These are phyloP conservation scores for Acanthamoeba healyi DNA, from an alignment of 208 protist genomes.

Conservation along the genomic window DNA sequence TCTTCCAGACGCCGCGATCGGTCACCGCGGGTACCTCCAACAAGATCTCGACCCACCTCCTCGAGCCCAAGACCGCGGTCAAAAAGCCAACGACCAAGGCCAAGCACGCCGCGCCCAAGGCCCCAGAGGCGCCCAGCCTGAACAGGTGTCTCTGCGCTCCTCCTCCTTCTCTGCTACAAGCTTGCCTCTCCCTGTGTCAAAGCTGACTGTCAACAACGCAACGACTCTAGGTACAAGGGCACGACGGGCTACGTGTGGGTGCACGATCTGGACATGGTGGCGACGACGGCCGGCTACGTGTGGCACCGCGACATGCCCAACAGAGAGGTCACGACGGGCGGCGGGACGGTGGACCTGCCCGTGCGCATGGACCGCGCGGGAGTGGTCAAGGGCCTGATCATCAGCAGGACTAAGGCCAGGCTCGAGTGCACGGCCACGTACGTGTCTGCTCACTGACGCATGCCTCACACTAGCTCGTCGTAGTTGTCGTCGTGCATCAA, in stretches of 20 bases:
- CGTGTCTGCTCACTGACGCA: too few relatives aligned
- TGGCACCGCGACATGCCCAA: constrained; percentile 9
- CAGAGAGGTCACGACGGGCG: constrained; percentile 18
- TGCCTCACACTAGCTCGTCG: too few relatives aligned
- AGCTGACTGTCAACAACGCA: too few relatives aligned
- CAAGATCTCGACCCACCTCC: too few relatives aligned
- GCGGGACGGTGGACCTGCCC: background rate
- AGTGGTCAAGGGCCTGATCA: background rate
- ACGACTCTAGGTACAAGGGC: background rate
- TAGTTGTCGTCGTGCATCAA: too few relatives aligned
- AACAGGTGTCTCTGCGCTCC: background rate
- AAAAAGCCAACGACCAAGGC: too few relatives aligned
- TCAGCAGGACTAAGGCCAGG: background rate
- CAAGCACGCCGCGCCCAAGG: too few relatives aligned
- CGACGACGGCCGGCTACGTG: background rate
- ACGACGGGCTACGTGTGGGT: background rate
- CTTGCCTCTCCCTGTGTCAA: background rate
- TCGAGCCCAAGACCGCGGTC: too few relatives aligned
- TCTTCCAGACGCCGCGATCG: background rate
- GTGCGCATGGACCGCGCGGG: constrained; percentile 17
- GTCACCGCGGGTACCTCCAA: too few relatives aligned
- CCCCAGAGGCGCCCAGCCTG: too few relatives aligned
- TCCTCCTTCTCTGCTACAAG: background rate
- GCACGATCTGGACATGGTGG: constrained; percentile 35
- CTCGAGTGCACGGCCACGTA: background rate